A percentile compares a stretch with the other conserved stretches of the same genome.
These are phyloP conservation scores for Acidomyces sp. DNA, from an alignment of 495 filamentous ascomycete genomes.

Conservation along the genomic window DNA sequence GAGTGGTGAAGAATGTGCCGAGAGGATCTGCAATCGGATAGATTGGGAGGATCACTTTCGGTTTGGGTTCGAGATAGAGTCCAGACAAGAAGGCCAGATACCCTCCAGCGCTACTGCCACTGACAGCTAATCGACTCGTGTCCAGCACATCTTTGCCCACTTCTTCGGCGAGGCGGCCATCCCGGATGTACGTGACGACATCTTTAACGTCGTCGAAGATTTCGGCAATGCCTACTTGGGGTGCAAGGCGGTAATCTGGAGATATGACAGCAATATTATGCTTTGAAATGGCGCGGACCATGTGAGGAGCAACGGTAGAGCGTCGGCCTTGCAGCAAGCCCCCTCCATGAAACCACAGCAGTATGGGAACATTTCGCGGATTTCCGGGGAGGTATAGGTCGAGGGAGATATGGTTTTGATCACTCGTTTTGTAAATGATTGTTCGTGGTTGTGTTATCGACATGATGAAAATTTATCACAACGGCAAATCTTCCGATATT, in stretches of 20 bases:
- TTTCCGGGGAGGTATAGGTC: constrained; percentile 12
- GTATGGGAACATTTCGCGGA: constrained; percentile 16
- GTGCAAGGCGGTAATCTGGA: constrained; percentile 16
- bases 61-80: constrained; percentile 16
- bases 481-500: no score
- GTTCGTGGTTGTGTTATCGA: constrained; percentile 4
- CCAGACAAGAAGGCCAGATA: constrained; percentile 17
- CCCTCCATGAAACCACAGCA: constrained; percentile 28
- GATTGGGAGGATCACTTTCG: constrained; percentile 13
- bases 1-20: constrained; percentile 10
- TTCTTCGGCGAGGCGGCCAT: constrained; percentile 1
- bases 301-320: constrained; percentile 1
- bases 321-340: constrained; percentile 19
- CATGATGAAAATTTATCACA: no score
- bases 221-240: constrained; percentile 10
- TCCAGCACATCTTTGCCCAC: constrained; percentile 5
- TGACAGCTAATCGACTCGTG: constrained; percentile 7
- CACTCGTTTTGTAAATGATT: constrained; percentile 15
- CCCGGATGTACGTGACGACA: constrained; percentile 14
- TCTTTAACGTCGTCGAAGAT: constrained; percentile 16
- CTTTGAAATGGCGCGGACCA: constrained; percentile 5
- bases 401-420: constrained; percentile 5
- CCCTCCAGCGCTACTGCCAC: constrained; percentile 11
- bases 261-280: constrained; percentile 11
- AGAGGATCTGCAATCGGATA: constrained; percentile 18